Evolutionary conservation across 1,284 basidiomycete genomes (phyloP).

Genomic region (Cystobasidium sp.): DNA sequence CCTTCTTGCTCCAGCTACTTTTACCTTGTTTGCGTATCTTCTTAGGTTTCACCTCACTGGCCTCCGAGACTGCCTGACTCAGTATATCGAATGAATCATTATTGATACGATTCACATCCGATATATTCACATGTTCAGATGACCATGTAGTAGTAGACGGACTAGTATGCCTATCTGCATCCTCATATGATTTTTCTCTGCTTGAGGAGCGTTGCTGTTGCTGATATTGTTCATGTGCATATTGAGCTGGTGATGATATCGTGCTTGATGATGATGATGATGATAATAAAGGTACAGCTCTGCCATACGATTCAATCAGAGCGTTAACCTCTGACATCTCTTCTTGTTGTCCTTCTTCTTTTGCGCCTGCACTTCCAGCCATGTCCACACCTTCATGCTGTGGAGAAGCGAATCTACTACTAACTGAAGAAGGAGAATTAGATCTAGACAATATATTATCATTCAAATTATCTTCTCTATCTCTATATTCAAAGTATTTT

Average conservation of each 20-base stretch:
- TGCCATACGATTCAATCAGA: conserved; percentile 22
- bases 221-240: background rate
- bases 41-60: background rate
- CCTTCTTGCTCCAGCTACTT: background rate
- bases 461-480: conserved; percentile 21
- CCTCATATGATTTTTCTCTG: too few relatives aligned
- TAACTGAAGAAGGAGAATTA: background rate
- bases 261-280: background rate
- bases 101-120: background rate
- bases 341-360: background rate
- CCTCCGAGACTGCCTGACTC: conserved; percentile 11
- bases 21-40: background rate
- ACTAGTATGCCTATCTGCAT: too few relatives aligned
- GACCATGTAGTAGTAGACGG: too few relatives aligned
- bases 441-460: conserved; percentile 14
- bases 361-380: too few relatives aligned
- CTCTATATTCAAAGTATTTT: background rate
- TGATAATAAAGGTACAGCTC: conserved; percentile 6
- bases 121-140: too few relatives aligned
- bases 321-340: conserved; percentile 34
- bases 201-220: background rate
- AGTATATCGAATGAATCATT: conserved; percentile 9
- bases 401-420: background rate
- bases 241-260: background rate
- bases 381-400: background rate